A percentile compares a stretch with the other conserved stretches of the same genome.
Evolutionary conservation across 306 rosid species (phyloP).

Genomic region (Ormosia emarginata): DNA sequence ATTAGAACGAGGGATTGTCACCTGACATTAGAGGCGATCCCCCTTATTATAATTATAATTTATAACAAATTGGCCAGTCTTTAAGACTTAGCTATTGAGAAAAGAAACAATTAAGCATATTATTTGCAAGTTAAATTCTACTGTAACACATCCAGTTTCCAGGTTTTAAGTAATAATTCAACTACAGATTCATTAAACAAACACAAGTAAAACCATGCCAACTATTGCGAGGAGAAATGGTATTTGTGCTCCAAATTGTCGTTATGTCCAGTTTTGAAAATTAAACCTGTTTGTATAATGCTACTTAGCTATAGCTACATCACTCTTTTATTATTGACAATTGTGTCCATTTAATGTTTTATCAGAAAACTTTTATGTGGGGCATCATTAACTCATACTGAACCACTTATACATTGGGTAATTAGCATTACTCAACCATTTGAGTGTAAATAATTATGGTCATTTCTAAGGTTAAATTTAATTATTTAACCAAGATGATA

Average conservation of each 20-base stretch:
- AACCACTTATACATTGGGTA: background rate
- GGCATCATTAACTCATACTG: background rate
- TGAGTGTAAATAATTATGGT: background rate
- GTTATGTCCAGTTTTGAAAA: background rate
- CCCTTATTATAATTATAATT: no score
- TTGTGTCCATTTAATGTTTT: background rate
- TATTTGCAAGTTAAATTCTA: no score
- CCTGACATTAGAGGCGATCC: no score
- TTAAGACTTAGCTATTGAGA: no score
- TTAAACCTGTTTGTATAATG: background rate
- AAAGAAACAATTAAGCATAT: no score
- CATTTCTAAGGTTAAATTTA: background rate
- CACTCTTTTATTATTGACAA: background rate
- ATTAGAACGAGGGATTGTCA: no score
- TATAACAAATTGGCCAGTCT: no score
- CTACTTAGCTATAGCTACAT: background rate
- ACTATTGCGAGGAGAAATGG: background rate
- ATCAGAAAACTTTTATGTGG: background rate
- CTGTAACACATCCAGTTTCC: no score
- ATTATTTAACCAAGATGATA: background rate
- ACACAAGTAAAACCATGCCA: background rate
- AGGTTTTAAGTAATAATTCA: no score
- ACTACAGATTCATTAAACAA: background rate
- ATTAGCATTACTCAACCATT: background rate
- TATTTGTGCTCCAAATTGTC: background rate